A percentile compares a stretch with the other conserved stretches of the same genome.
Conservation (phyloP, 2,329 filamentous ascomycete species). For the Cercospora citrullina region DNA sequence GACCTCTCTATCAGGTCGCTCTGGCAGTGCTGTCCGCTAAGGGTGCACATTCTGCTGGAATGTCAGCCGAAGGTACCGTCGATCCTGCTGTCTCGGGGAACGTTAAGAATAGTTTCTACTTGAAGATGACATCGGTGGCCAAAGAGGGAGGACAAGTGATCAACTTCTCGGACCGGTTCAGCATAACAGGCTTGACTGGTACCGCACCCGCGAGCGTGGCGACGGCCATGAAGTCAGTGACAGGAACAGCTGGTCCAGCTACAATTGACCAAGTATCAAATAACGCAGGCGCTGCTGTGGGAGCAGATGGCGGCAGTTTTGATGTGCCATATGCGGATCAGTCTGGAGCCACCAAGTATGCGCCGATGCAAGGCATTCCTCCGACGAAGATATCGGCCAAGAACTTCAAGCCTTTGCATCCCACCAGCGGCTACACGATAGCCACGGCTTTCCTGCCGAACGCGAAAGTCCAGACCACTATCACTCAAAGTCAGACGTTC, state of each 20-base stretch:
- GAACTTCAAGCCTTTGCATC: slow-evolving; percentile 52
- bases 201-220: slow-evolving; percentile 51
- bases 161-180: slow-evolving; percentile 64
- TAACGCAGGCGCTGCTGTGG: slow-evolving; percentile 27
- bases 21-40: slow-evolving; percentile 9
- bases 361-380: slow-evolving; percentile 61
- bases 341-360: slow-evolving; percentile 59
- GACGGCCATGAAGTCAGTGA: slow-evolving; percentile 39
- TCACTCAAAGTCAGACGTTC: slow-evolving; percentile 55
- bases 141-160: slow-evolving; percentile 57
- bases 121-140: slow-evolving; percentile 59
- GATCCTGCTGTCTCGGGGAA: slow-evolving; percentile 27
- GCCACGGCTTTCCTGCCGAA: slow-evolving; percentile 53
- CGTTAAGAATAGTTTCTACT: slow-evolving; percentile 55
- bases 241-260: slow-evolving; percentile 43
- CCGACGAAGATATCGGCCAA: slow-evolving; percentile 60
- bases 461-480: slow-evolving; percentile 51
- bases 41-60: slow-evolving; percentile 15
- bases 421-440: slow-evolving; percentile 56
- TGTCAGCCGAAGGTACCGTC: slow-evolving; percentile 23
- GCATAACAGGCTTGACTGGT: slow-evolving; percentile 64
- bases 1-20: not conserved
- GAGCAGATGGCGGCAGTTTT: slow-evolving; percentile 22
- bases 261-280: slow-evolving; percentile 38
- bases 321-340: slow-evolving; percentile 57